phyloP scores from a whole-genome alignment of 352 stramenopile genomes.

The Globisporangium lucens region DNA sequence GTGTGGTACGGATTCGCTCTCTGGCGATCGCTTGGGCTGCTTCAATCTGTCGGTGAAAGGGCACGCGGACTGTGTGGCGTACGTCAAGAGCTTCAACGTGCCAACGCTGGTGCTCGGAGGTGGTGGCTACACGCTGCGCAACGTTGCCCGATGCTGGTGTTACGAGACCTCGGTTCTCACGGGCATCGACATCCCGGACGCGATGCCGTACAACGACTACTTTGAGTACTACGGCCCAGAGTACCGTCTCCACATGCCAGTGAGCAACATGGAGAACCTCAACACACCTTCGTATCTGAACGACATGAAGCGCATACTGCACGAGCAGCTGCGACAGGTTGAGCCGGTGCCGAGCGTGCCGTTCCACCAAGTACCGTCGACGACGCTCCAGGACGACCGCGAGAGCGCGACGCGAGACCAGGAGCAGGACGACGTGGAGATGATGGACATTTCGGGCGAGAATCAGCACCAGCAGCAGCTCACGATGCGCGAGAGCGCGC shows the following conservation, averaged over 20 bases:
- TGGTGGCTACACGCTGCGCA: constrained; percentile 97
- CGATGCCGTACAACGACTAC: constrained; percentile 99
- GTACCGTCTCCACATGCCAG: constrained; percentile 96
- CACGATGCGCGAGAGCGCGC: constrained; percentile 44
- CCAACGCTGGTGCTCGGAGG: constrained; percentile 96
- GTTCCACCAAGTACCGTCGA: constrained; percentile 88
- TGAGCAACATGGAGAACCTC: constrained; percentile 96
- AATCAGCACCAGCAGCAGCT: constrained; percentile 52
- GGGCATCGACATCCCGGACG: constrained; percentile 89
- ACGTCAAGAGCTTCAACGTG: constrained; percentile 96
- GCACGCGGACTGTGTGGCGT: constrained; percentile 96
- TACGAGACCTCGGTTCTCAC: constrained; percentile 97
- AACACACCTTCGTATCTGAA: constrained; percentile 94
- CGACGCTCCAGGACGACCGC: constrained; percentile 38
- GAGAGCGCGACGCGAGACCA: constrained; percentile 48
- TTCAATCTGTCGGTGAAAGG: constrained; percentile 98
- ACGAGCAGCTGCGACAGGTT: constrained; percentile 95
- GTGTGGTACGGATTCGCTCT: constrained; percentile 98
- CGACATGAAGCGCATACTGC: constrained; percentile 85
- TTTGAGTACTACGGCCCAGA: constrained; percentile 99
- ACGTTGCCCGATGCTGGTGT: constrained; percentile 92
- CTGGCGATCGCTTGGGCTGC: constrained; percentile 96
- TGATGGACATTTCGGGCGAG: constrained; percentile 68
- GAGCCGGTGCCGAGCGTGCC: constrained; percentile 96
- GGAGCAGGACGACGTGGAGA: constrained; percentile 60